Percentiles rank a stretch among this genome's conserved stretches.
These are phyloP conservation scores for Populus hybrid DNA, from an alignment of 441 rosid species.

Conservation along the genomic window DNA sequence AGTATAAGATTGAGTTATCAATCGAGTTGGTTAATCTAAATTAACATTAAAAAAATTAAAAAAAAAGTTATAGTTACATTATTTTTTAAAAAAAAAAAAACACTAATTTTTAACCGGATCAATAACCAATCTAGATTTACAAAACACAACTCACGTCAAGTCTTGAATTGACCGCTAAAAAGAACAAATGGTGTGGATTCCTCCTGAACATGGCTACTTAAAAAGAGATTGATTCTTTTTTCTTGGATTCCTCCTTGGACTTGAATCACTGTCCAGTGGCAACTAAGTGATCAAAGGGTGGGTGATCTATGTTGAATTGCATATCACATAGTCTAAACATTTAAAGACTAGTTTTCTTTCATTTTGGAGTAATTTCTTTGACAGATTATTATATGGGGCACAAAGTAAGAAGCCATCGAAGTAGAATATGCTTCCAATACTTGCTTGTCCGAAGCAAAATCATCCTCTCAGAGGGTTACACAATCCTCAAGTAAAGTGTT, in stretches of 20 bases:
- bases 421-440: not conserved
- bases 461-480: too few species aligned
- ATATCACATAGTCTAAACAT: not conserved
- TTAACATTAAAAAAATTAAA: too few species aligned
- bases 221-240: not conserved
- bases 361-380: not conserved
- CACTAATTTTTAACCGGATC: not conserved
- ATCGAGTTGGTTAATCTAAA: too few species aligned
- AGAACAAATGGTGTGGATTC: not conserved
- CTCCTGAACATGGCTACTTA: not conserved
- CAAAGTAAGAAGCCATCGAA: not conserved
- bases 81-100: too few species aligned
- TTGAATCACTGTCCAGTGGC: not conserved
- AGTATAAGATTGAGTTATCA: rapidly evolving
- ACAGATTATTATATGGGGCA: not conserved
- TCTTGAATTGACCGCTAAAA: too few species aligned
- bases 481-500: too few species aligned
- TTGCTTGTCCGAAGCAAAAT: not conserved
- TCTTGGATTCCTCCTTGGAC: not conserved
- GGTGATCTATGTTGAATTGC: not conserved
- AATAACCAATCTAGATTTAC: not conserved
- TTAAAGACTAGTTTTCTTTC: not conserved
- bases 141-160: not conserved
- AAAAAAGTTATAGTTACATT: too few species aligned
- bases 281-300: not conserved